These are phyloP conservation scores for Pholiota conissans DNA, from an alignment of 768 basidiomycete species.

Conservation along the genomic window DNA sequence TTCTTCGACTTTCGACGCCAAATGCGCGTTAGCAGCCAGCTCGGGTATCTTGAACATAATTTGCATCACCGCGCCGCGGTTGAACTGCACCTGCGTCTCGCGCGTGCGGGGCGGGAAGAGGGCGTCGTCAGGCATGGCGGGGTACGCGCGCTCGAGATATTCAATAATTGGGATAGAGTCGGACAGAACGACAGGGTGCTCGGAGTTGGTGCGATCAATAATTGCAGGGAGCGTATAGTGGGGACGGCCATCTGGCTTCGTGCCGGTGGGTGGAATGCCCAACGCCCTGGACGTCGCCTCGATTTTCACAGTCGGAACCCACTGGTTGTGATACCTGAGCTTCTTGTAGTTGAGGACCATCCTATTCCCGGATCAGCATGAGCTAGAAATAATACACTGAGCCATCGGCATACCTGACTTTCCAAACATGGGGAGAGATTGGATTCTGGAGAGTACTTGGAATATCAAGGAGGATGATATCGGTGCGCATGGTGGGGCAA, in stretches of 20 bases:
- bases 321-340: slow-evolving; percentile 22
- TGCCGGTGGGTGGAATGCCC: slow-evolving; percentile 24
- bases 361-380: slow-evolving; percentile 1
- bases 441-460: slow-evolving; percentile 12
- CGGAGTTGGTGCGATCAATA: slow-evolving; percentile 21
- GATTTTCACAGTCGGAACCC: slow-evolving; percentile 23
- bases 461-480: slow-evolving; percentile 23
- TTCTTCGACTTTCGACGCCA: slow-evolving; percentile 20
- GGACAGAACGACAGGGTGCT: slow-evolving; percentile 24
- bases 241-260: slow-evolving; percentile 21
- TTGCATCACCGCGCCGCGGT: slow-evolving; percentile 15
- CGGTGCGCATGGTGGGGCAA: slow-evolving; percentile 6
- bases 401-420: slow-evolving; percentile 21
- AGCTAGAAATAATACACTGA: neutral
- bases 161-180: slow-evolving; percentile 36
- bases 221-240: slow-evolving; percentile 35
- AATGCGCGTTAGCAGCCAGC: slow-evolving; percentile 20
- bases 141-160: slow-evolving; percentile 34
- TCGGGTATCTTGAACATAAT: slow-evolving; percentile 16
- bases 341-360: slow-evolving; percentile 26
- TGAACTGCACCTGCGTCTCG: slow-evolving; percentile 24
- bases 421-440: slow-evolving; percentile 27
- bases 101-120: slow-evolving; percentile 23
- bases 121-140: slow-evolving; percentile 10
- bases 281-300: slow-evolving; percentile 21